These are phyloP conservation scores for Euphorbia schlechtendalii DNA, from an alignment of 441 rosid species.

Conservation along the genomic window DNA sequence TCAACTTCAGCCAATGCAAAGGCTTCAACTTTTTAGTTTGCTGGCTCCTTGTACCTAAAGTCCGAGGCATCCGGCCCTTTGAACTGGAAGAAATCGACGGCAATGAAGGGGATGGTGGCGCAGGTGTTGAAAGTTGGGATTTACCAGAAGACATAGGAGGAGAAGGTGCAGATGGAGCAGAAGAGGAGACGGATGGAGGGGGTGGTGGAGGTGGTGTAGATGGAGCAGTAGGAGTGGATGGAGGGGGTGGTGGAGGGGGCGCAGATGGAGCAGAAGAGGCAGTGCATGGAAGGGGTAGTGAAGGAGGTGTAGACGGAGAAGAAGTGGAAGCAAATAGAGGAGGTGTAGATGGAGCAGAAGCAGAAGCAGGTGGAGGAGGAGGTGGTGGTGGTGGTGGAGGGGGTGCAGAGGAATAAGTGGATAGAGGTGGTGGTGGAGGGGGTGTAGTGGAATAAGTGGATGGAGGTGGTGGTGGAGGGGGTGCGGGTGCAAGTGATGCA, in stretches of 20 bases:
- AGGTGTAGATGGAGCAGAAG: no score
- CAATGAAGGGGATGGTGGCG: slow-evolving; percentile 25
- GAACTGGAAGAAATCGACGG: slow-evolving; percentile 31
- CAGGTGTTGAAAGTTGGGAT: slow-evolving; percentile 30
- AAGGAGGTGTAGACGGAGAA: slow-evolving; percentile 9
- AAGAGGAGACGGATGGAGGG: slow-evolving; percentile 36
- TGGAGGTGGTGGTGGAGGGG: slow-evolving; percentile 19
- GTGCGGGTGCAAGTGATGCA: slow-evolving; percentile 12
- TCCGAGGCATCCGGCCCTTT: slow-evolving; percentile 68
- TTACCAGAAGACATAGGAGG: slow-evolving; percentile 31
- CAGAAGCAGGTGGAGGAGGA: slow-evolving; percentile 28
- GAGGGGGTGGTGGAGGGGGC: slow-evolving; percentile 18
- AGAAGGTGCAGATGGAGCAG: slow-evolving; percentile 45
- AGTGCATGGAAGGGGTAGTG: slow-evolving; percentile 3
- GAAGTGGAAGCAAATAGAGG: slow-evolving; percentile 17
- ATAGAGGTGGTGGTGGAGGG: slow-evolving; percentile 4
- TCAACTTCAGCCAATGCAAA: slow-evolving; percentile 89
- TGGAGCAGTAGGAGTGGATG: slow-evolving; percentile 20
- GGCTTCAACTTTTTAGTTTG: slow-evolving; percentile 82
- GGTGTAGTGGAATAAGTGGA: slow-evolving; percentile 12
- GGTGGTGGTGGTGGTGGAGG: slow-evolving; percentile 32
- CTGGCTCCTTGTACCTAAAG: slow-evolving; percentile 41
- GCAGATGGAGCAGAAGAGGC: slow-evolving; percentile 36
- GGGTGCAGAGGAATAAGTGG: slow-evolving; percentile 5
- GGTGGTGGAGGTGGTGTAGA: slow-evolving; percentile 41